Conservation (phyloP, 805 yeast species). For the Wickerhamomyces rabaulensis region DNA sequence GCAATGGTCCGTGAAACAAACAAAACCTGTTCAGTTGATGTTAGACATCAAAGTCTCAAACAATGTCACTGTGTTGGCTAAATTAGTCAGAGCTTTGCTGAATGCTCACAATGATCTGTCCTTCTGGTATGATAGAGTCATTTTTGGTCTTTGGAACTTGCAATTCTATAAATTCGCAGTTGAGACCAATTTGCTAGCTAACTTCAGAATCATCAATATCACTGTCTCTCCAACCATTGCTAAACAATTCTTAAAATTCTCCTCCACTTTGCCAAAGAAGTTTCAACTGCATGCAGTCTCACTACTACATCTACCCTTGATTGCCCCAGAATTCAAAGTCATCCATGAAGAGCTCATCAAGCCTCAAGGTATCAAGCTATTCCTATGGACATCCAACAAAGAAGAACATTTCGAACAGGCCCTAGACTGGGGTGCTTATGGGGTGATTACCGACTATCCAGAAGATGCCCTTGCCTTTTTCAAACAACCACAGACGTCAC, state of each 20-base stretch:
- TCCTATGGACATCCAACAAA: conserved; percentile 50
- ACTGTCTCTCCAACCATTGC: conserved; percentile 30
- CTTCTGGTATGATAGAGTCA: conserved; percentile 41
- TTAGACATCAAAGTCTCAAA: conserved; percentile 48
- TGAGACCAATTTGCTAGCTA: conserved; percentile 31
- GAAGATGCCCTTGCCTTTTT: conserved; percentile 13
- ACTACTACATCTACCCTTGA: conserved; percentile 26
- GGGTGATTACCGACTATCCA: conserved; percentile 39
- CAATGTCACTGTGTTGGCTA: conserved; percentile 35
- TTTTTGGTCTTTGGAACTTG: conserved; percentile 49
- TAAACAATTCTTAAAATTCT: conserved; percentile 29
- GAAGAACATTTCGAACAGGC: conserved; percentile 32
- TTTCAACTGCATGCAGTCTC: conserved; percentile 29
- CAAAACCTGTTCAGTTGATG: conserved; percentile 30
- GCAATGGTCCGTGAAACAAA: conserved; percentile 28
- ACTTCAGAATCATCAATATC: conserved; percentile 31
- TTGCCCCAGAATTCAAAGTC: conserved; percentile 33
- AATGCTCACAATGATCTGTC: conserved; percentile 32
- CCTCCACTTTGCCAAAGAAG: conserved; percentile 29
- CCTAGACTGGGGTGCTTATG: conserved; percentile 29
- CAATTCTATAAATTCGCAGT: conserved; percentile 40
- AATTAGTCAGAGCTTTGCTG: conserved; percentile 31
- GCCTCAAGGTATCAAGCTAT: conserved; percentile 31
- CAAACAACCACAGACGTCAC: conserved; percentile 1
- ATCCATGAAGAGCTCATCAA: conserved; percentile 24